Base-by-base conservation (phyloP, 208 protist species). In the Leishmania turanica region DNA sequence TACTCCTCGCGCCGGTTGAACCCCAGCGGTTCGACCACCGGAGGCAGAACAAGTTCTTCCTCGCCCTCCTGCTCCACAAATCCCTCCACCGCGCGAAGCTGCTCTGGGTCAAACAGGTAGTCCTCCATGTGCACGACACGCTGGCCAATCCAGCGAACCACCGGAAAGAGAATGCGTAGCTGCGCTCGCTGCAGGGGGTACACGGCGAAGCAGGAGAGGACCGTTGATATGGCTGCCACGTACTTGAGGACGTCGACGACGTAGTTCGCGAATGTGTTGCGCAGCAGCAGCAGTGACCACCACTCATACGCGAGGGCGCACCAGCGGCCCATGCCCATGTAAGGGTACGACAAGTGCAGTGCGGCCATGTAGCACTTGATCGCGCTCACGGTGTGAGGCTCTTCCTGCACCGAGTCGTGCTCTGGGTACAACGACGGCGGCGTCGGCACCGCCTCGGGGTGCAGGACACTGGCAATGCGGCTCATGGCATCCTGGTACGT, bases 51-150 rank as follows among this genome's bases (percentile, higher is more conserved):
- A 51, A 93, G 58, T 45, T 90, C 84, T 27, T 85, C 84, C 60
- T 86, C 81, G 1, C 77, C 81, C 34, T 89, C 79, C 5, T 75
- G 49, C 19, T 66, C 65, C 53, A 95, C 71, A 79, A 90, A 91
- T 3, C 69, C 62, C 70, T 93, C 87, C 47, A 92, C 79, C 17
- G 79, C 78, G 47, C 72, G 79, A 3, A 47, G n/a, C 42, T 87
- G 87, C 24, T 92, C 88, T 49, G 54, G 58, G 64, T 94, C 90
- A 75, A 96, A 95, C 47, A 96, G 84, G 83, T 91, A 96, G 31
- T 81, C 77, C 75, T 93, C 93, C 84, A 96, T 82, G 45, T 79
- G 70, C 49, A 93, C 79, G 42, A 93, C 74, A 69, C 79, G n/a
- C 11, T 82, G 62, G 11, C 84, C 87, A 24, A 94, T 49, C 76